A percentile compares a stretch with the other conserved stretches of the same genome.
These are phyloP conservation scores for Helicocarpus griseus DNA, from an alignment of 2,329 filamentous ascomycete species.

Conservation along the genomic window DNA sequence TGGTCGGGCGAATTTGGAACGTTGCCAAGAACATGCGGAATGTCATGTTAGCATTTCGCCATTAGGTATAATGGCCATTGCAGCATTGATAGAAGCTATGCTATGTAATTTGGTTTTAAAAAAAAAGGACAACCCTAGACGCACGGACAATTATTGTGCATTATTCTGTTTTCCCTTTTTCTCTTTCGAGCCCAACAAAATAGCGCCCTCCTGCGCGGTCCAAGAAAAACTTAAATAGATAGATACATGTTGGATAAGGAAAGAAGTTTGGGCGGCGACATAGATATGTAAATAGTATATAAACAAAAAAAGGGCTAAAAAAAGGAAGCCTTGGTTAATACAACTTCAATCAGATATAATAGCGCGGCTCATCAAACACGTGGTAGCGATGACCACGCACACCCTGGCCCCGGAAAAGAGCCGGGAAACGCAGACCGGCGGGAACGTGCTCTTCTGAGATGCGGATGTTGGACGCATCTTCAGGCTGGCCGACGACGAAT, in stretches of 20 bases:
- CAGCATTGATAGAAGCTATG: too few species aligned
- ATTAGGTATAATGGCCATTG: too few species aligned
- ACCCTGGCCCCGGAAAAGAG: conserved; percentile 72
- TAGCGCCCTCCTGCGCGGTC: neutral
- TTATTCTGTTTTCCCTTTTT: neutral
- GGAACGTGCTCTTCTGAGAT: conserved; percentile 66
- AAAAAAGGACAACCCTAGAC: too few species aligned
- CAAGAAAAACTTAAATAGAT: neutral
- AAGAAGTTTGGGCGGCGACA: too few species aligned
- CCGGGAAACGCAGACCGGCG: conserved; percentile 71
- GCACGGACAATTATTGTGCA: neutral
- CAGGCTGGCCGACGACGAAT: conserved; percentile 69
- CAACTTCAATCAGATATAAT: conserved; percentile 36
- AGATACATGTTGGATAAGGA: neutral
- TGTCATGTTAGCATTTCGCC: too few species aligned
- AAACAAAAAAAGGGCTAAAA: neutral
- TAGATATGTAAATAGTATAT: too few species aligned
- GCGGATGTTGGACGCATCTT: conserved; percentile 51
- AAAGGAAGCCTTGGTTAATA: neutral
- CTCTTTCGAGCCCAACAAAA: neutral
- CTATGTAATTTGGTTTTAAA: too few species aligned
- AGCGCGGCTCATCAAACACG: conserved; percentile 86
- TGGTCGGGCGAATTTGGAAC: too few species aligned
- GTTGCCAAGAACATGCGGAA: too few species aligned
- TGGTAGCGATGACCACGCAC: conserved; percentile 87